Percentiles rank a stretch among this genome's conserved stretches.
phyloP scores from a whole-genome alignment of 1,139 yeast genomes.

The Petasospora fabianii region DNA sequence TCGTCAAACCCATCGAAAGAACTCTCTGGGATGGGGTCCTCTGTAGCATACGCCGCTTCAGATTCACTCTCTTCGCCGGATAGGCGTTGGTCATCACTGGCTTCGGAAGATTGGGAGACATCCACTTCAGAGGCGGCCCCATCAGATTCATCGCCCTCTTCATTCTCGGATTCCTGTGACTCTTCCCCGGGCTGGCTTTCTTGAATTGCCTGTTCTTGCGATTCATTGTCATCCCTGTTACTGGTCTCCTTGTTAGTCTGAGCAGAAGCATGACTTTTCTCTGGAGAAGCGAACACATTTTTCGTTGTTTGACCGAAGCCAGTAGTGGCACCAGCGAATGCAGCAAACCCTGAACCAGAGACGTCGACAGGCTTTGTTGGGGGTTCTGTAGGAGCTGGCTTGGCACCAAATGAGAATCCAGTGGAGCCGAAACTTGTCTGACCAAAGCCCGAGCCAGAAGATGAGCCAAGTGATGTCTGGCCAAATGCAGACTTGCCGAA shows the following conservation, averaged over 20 bases:
- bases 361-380: conserved; percentile 1
- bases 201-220: too few relatives aligned
- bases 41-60: too few relatives aligned
- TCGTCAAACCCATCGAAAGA: conserved; percentile 9
- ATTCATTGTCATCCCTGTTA: neutral
- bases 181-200: too few relatives aligned
- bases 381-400: neutral
- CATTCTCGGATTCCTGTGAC: neutral
- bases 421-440: conserved; percentile 6
- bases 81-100: neutral
- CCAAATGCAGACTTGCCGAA: conserved; percentile 4
- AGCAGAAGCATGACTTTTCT: neutral
- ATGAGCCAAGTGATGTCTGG: conserved; percentile 1
- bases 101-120: neutral
- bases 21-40: conserved; percentile 1
- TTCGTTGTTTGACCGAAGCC: neutral
- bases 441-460: too few relatives aligned
- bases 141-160: neutral
- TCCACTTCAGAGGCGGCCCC: neutral
- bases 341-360: conserved; percentile 19
- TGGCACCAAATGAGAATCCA: conserved; percentile 7
- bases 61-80: neutral
- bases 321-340: conserved; percentile 13
- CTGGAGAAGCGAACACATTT: conserved; percentile 5
- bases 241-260: neutral